Base-by-base conservation (phyloP, 2,329 filamentous ascomycete species). In the Aspergillus floridensis region DNA sequence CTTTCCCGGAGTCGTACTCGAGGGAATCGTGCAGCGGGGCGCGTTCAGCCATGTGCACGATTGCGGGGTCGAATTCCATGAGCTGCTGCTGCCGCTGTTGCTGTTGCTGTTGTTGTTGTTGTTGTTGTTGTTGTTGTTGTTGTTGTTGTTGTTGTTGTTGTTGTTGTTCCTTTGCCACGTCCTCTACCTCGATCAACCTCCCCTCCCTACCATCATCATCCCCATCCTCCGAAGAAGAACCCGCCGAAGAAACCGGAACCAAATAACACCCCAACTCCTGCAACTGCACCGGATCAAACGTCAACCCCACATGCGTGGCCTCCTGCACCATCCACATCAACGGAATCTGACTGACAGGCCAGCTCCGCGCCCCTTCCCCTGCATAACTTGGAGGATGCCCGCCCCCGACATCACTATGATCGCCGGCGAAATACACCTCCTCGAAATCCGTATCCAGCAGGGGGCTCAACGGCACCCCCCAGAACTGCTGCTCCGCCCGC, bases 361-460 rank as follows among this genome's bases (percentile, higher is more conserved):
- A 75, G 24, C 73, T 68, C 66, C 89, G 24, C 3, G 52, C 35
- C 4, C 53, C 48, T 3, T 19, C 14, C 26, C 44, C 88, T 19
- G 79, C 4, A 12, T 44, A 12, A 4, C 2, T 5, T 0, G 16
- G 38, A 5, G 38, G 79, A 89, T 89, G 92, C 0, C 90, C 90
- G 8, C 90, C 90, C 0, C 90, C 90, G 21, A 92, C 84, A 62
- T 92, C 90, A 2, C 84, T 88, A 61, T 93, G 90, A 5, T 86
- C 85, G 1, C 90, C 90, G 0, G 89, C 79, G 65, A 93, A 93
- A 67, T 74, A 77, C 2, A 93, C 84, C 67, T 93, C 90, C 61
- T 89, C 83, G 41, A 93, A 87, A 64, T 93, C 88, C 11, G 48
- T 54, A 6, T 65, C 53, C 11, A 55, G 22, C 11, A 1, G 14